Base-by-base conservation (phyloP, 1,284 basidiomycete species). In the Tetrapyrgos nigripes region DNA sequence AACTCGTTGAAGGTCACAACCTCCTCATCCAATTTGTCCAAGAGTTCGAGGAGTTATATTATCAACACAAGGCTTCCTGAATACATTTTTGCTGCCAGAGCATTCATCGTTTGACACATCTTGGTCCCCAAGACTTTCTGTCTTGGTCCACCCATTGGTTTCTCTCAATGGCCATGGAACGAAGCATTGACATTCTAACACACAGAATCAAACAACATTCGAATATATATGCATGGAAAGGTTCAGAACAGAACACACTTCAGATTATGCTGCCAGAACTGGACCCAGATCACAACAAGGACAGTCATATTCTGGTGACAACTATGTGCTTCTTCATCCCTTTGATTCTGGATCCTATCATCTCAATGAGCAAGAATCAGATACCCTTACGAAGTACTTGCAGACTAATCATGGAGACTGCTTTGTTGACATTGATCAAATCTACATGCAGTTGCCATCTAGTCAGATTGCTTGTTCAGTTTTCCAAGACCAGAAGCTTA, bases 161-260 rank as follows among this genome's bases (percentile, higher is more conserved):
- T 46, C 24, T 59, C 66, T 2, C 72, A 72, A 49, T 73, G 64
- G 59, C 62, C 1, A 65, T 73, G 43, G 71, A 73, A 50, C 55
- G 60, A 8, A 68, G 63, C 0, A 72, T 74, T 31, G 71, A 72
- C 0, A 70, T 68, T 49, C 64, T 74, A 4, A 63, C 59, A 1
- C 50, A 65, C n/a, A 66, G 70, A 35, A 62, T 74, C 11, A 33
- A 55, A 3, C 67, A 70, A 40, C 70, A 64, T 17, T 67, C 64
- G 2, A 66, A 69, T 27, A 62, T 68, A 1, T 73, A 63, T 40
- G 57, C 60, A n/a, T n/a, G n/a, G 0, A 72, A 75, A 40, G 62
- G 72, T 6, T 48, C 67, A 1, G 46, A 68, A 31, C 59, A 62
- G n/a, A n/a, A n/a, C n/a, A n/a, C n/a, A n/a, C n/a, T n/a, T n/a